These are phyloP conservation scores for Ampelomyces quisqualis DNA, from an alignment of 2,329 filamentous ascomycete genomes.

Conservation along the genomic window DNA sequence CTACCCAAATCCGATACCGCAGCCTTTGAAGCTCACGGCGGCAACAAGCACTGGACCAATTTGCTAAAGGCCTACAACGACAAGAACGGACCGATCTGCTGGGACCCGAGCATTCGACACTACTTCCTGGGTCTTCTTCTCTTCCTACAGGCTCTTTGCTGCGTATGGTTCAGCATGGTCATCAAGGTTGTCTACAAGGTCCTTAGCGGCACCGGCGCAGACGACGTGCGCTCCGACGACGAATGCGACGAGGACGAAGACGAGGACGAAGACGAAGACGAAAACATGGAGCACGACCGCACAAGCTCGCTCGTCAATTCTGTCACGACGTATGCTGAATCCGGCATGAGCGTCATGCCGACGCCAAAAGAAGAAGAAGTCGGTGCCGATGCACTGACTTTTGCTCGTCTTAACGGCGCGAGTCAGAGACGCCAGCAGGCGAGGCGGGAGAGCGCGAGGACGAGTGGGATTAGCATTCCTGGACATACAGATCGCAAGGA, in stretches of 20 bases:
- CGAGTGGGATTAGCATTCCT: conserved; percentile 61
- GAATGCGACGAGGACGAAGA: conserved; percentile 66
- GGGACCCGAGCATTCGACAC: conserved; percentile 71
- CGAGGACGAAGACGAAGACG: conserved; percentile 65
- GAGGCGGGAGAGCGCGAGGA: conserved; percentile 53
- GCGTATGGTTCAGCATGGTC: conserved; percentile 91
- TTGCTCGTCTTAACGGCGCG: conserved; percentile 52
- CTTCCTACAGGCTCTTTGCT: conserved; percentile 73
- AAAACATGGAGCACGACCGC: conserved; percentile 22
- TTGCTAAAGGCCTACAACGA: conserved; percentile 73
- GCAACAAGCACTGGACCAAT: conserved; percentile 53
- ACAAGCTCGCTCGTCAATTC: conserved; percentile 23
- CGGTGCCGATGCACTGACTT: conserved; percentile 68
- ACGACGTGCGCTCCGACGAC: conserved; percentile 85
- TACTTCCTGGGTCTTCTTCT: conserved; percentile 76
- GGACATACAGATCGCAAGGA: conserved; percentile 78
- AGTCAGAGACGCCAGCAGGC: conserved; percentile 51
- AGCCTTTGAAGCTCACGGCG: conserved; percentile 42
- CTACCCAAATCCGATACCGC: conserved; percentile 57
- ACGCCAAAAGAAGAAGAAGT: conserved; percentile 68
- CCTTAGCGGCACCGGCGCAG: conserved; percentile 71
- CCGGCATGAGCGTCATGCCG: conserved; percentile 25
- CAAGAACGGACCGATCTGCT: conserved; percentile 74
- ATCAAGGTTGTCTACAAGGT: conserved; percentile 79
- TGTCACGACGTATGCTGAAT: conserved; percentile 34